A percentile compares a stretch with the other conserved stretches of the same genome.
Evolutionary conservation across 1,139 yeast species (phyloP).

Genomic region (Saccharomyces hybrid): DNA sequence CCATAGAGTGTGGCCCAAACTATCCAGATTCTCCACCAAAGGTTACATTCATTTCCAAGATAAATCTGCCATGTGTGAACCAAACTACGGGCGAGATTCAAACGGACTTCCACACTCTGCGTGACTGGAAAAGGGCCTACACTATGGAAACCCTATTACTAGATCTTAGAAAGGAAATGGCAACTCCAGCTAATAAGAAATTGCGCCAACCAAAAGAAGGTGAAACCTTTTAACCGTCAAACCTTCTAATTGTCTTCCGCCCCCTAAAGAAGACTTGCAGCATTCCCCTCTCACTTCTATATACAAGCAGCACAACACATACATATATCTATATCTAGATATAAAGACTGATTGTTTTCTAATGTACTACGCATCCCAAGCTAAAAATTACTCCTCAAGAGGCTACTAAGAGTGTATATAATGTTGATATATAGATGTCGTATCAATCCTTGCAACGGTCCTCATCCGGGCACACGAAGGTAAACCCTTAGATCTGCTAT

Average conservation of each 20-base stretch:
- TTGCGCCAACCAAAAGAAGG: conserved; percentile 91
- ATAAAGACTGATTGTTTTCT: background rate
- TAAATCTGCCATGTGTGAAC: conserved; percentile 87
- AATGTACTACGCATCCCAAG: background rate
- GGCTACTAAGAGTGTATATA: background rate
- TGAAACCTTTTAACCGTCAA: conserved; percentile 51
- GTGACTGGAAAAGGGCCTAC: conserved; percentile 78
- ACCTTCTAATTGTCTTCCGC: conserved; percentile 38
- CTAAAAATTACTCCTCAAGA: background rate
- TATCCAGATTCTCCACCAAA: conserved; percentile 88
- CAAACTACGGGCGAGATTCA: conserved; percentile 56
- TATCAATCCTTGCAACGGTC: conserved; percentile 69
- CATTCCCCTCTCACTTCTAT: background rate
- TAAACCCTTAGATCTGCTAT: conserved; percentile 52
- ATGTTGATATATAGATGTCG: conserved; percentile 37
- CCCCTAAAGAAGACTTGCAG: background rate
- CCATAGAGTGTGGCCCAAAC: conserved; percentile 69
- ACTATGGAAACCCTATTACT: conserved; percentile 87
- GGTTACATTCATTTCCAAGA: conserved; percentile 70
- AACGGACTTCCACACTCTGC: conserved; percentile 57
- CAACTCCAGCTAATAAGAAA: conserved; percentile 71
- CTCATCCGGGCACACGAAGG: conserved; percentile 86
- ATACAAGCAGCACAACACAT: background rate
- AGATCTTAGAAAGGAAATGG: conserved; percentile 86
- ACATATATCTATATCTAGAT: background rate